These are phyloP conservation scores for Verticillium isaacii DNA, from an alignment of 2,329 filamentous ascomycete species.

Conservation along the genomic window DNA sequence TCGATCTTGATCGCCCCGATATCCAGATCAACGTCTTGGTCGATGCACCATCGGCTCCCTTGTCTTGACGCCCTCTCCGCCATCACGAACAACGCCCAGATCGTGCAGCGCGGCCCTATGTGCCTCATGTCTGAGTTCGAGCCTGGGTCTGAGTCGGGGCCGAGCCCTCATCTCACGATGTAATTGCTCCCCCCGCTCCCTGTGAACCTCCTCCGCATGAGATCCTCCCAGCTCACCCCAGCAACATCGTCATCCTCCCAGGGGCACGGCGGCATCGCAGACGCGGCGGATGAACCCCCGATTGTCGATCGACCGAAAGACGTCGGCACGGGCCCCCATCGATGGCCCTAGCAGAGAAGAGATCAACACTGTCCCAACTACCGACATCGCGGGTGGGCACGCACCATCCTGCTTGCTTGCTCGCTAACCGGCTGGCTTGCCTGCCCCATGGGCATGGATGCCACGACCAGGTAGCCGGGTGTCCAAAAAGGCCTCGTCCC, in stretches of 20 bases:
- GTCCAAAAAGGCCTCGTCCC: not conserved
- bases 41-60: not conserved
- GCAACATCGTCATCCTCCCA: not conserved
- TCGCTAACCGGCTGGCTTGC: too few relatives aligned
- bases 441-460: not conserved
- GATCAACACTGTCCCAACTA: not conserved
- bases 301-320: not conserved
- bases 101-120: not conserved
- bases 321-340: constrained; percentile 1
- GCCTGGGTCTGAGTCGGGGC: not conserved
- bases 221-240: not conserved
- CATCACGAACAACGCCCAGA: not conserved
- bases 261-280: too few relatives aligned
- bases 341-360: not conserved
- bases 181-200: not conserved
- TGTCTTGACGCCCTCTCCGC: not conserved
- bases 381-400: not conserved
- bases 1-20: not conserved
- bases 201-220: not conserved
- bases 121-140: not conserved
- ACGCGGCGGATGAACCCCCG: not conserved
- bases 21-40: not conserved
- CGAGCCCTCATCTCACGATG: not conserved
- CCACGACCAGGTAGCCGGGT: not conserved
- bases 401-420: not conserved